Evolutionary conservation across 2,329 filamentous ascomycete genomes (phyloP).

Genomic region (Furcasterigmium furcatum): DNA sequence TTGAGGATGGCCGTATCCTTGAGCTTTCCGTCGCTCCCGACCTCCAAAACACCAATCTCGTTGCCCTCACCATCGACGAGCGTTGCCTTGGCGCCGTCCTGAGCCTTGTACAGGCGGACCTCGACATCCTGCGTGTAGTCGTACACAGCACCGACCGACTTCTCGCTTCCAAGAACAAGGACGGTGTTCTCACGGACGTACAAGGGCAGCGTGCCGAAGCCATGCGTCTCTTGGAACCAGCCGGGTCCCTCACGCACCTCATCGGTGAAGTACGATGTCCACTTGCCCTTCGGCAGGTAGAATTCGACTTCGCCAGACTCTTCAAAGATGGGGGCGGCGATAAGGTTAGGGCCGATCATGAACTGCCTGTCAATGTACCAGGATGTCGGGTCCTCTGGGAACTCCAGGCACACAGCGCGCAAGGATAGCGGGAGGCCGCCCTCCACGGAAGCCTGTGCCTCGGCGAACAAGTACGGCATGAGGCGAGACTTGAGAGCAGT

Average conservation of each 20-base stretch:
- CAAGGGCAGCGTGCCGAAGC: conserved; percentile 55
- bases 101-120: conserved; percentile 40
- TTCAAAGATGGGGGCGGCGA: conserved; percentile 63
- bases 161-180: conserved; percentile 39
- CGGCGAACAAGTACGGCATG: conserved; percentile 49
- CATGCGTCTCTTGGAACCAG: conserved; percentile 60
- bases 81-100: conserved; percentile 33
- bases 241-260: conserved; percentile 45
- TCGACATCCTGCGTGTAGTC: conserved; percentile 45
- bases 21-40: conserved; percentile 35
- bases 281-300: conserved; percentile 52
- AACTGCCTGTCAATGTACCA: conserved; percentile 70
- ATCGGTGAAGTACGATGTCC: conserved; percentile 47
- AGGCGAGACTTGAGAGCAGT: conserved; percentile 46
- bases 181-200: conserved; percentile 54
- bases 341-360: conserved; percentile 64
- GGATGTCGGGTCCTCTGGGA: conserved; percentile 64
- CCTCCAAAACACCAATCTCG: conserved; percentile 32
- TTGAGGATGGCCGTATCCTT: conserved; percentile 33
- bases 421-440: conserved; percentile 60
- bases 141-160: conserved; percentile 38
- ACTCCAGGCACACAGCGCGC: conserved; percentile 66
- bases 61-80: conserved; percentile 41
- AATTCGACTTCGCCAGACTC: conserved; percentile 63
- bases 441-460: conserved; percentile 35